These are phyloP conservation scores for Grammothele lineata DNA, from an alignment of 768 basidiomycete genomes.

Conservation along the genomic window DNA sequence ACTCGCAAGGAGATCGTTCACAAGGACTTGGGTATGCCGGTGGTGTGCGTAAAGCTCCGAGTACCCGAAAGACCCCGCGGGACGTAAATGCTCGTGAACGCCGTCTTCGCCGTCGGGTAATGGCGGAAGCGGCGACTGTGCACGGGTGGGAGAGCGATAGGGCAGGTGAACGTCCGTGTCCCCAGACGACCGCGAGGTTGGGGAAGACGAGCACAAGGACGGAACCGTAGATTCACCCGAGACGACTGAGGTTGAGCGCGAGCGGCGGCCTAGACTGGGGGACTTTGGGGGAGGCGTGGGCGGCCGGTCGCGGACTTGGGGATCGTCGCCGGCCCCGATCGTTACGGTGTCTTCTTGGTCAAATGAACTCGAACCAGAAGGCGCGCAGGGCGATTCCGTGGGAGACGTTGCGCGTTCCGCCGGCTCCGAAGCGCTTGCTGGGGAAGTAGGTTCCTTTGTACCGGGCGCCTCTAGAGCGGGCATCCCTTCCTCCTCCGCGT, in stretches of 20 bases:
- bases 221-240: slow-evolving; percentile 9
- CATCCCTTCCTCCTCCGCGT: slow-evolving; percentile 6
- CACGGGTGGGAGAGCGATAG: slow-evolving; percentile 4
- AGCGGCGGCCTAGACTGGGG: slow-evolving; percentile 5
- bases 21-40: slow-evolving; percentile 15
- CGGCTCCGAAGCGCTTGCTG: too few species aligned
- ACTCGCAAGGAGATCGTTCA: slow-evolving; percentile 15
- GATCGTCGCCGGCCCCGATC: not conserved
- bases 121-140: not conserved
- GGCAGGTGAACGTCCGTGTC: slow-evolving; percentile 3
- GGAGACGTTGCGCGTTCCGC: too few species aligned
- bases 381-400: not conserved
- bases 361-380: not conserved
- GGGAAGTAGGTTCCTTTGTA: not conserved
- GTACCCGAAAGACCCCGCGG: slow-evolving; percentile 1
- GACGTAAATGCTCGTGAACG: slow-evolving; percentile 6
- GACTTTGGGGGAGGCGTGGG: slow-evolving; percentile 10
- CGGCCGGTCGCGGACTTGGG: not conserved
- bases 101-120: not conserved
- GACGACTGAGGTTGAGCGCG: slow-evolving; percentile 7
- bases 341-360: not conserved
- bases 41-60: slow-evolving; percentile 6
- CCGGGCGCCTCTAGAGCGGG: slow-evolving; percentile 3
- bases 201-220: slow-evolving; percentile 10
- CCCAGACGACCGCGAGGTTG: slow-evolving; percentile 8